A percentile compares a stretch with the other conserved stretches of the same genome.
Conservation (phyloP, 768 basidiomycete species). For the Cyclocybe aegerita region DNA sequence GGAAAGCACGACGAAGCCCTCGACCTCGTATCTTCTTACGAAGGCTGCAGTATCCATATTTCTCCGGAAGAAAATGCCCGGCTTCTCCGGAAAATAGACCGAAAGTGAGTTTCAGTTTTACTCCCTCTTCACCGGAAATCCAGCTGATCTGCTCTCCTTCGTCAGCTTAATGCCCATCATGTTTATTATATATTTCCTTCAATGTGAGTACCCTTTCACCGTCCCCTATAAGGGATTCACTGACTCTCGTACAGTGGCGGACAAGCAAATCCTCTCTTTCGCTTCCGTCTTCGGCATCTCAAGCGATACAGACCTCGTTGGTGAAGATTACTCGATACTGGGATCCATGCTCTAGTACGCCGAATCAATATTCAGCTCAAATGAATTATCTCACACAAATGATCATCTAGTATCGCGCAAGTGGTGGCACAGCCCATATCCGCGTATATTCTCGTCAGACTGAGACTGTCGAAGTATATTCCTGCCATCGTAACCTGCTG, state of each 20-base stretch:
- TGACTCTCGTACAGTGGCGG: conserved; percentile 22
- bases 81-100: conserved; percentile 26
- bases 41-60: conserved; percentile 8
- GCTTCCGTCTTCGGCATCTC: conserved; percentile 34
- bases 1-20: conserved; percentile 14
- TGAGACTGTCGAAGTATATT: conserved; percentile 29
- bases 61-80: conserved; percentile 23
- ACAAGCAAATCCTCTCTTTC: conserved; percentile 32
- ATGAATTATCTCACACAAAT: not conserved
- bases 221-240: not conserved
- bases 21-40: conserved; percentile 10
- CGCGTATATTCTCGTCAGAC: conserved; percentile 29
- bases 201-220: conserved; percentile 18
- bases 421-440: conserved; percentile 32
- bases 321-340: conserved; percentile 32
- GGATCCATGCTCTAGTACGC: conserved; percentile 31
- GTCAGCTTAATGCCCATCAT: conserved; percentile 30
- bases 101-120: conserved; percentile 18
- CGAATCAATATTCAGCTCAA: not conserved
- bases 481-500: conserved; percentile 32
- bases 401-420: conserved; percentile 26
- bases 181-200: conserved; percentile 29
- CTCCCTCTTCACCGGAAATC: not conserved
- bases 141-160: not conserved
- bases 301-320: conserved; percentile 25